Base-by-base conservation (phyloP, 805 yeast species). In the Nakazawaea wyomingensis region DNA sequence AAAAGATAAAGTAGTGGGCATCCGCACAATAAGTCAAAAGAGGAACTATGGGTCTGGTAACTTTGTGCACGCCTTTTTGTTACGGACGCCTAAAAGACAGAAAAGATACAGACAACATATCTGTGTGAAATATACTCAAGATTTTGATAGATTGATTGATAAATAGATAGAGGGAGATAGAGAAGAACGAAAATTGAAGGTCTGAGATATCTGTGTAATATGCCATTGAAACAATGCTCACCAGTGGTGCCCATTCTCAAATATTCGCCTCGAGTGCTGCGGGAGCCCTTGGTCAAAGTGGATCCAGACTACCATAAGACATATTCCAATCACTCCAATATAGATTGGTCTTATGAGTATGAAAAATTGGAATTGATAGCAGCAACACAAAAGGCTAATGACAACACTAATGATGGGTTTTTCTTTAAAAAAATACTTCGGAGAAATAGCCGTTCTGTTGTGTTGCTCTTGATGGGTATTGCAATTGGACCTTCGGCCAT, bases 401-500 rank as follows among this genome's bases (percentile, higher is more conserved):
- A 24, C 8, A 33, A 29, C 17, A 37, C 41, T 11, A 18, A 43
- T 27, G 45, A 45, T 20, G 41, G 24, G 11, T 45, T 50, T 7
- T 50, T 54, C 5, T 43, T 36, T 38, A 40, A 37, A 18, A 27
- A 18, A 40, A 20, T 48, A 47, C 34, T 41, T 59, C 39, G 50
- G 33, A 40, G 52, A 3, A 51, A 64, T 54, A 48, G 57, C 37
- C 66, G 71, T 44, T 83, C 84, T 82, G 36, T 68, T 3, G 66
- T 72, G 0, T 54, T 80, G 8, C 59, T 75, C 0, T 47, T 62
- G 0, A 64, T 73, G 40, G 71, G 82, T 4, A 48, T 77, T 1
- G 16, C 62, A 0, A 65, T 75, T 37, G 83, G 85, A 0, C 60
- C 71, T 21, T 48, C 69, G 3, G 69, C 83, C 0, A 64, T 78